These are phyloP conservation scores for Eucalyptus pauciflora DNA, from an alignment of 345 rosid genomes.

Conservation along the genomic window DNA sequence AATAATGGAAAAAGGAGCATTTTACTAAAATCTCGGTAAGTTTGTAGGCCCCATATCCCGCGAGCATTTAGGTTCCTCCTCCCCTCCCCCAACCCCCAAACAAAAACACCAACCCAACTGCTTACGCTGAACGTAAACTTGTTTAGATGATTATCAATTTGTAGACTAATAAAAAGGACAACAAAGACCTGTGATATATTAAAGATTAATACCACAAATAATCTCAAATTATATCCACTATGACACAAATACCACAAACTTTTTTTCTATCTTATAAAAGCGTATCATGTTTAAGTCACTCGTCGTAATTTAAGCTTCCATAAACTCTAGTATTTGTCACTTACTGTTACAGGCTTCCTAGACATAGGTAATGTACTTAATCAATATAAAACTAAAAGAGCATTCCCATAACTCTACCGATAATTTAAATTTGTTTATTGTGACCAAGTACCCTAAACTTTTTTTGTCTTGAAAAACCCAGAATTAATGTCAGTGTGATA, in stretches of 20 bases:
- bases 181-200: no score
- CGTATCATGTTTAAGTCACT: fast-evolving
- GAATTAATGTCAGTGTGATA: no score
- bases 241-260: background rate
- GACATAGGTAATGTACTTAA: background rate
- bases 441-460: no score
- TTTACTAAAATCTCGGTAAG: background rate
- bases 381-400: background rate
- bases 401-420: background rate
- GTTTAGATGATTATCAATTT: no score
- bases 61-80: no score
- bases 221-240: no score
- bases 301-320: background rate
- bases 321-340: background rate
- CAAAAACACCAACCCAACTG: no score
- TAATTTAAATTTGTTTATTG: background rate
- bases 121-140: no score
- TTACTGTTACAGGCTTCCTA: background rate
- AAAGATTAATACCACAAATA: no score
- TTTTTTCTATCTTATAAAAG: background rate
- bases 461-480: no score
- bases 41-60: background rate
- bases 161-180: no score
- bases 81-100: no score
- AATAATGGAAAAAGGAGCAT: background rate